Percentiles rank a stretch among this genome's conserved stretches.
These are phyloP conservation scores for Microcyclosporella mali DNA, from an alignment of 2,329 filamentous ascomycete species.

Conservation along the genomic window DNA sequence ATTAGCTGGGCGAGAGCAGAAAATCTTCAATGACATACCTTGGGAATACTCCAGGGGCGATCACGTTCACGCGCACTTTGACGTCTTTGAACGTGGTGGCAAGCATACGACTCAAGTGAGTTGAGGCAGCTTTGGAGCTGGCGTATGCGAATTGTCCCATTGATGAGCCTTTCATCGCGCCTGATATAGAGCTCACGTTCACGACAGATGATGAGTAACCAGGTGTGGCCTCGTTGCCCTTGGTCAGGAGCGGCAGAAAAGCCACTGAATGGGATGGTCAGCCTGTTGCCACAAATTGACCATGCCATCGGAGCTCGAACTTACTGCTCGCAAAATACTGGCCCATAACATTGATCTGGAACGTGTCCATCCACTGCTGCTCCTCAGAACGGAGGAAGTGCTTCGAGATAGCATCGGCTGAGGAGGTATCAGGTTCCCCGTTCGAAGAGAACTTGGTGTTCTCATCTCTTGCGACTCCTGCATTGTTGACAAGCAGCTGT, in stretches of 20 bases:
- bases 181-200: slow-evolving; percentile 49
- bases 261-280: slow-evolving; percentile 31
- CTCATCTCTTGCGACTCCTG: slow-evolving; percentile 48
- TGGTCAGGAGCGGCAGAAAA: slow-evolving; percentile 49
- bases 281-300: not conserved
- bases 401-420: slow-evolving; percentile 44
- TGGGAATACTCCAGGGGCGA: slow-evolving; percentile 42
- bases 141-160: slow-evolving; percentile 50
- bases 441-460: slow-evolving; percentile 44
- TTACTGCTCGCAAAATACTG: slow-evolving; percentile 47
- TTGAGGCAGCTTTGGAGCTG: slow-evolving; percentile 45
- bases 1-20: no score
- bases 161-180: slow-evolving; percentile 50
- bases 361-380: slow-evolving; percentile 45
- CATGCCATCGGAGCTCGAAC: not conserved
- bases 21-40: slow-evolving; percentile 1
- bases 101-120: slow-evolving; percentile 42
- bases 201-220: slow-evolving; percentile 48
- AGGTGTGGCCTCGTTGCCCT: slow-evolving; percentile 41
- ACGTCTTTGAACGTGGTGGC: slow-evolving; percentile 40
- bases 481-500: slow-evolving; percentile 51
- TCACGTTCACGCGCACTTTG: slow-evolving; percentile 40
- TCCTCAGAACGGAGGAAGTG: slow-evolving; percentile 46
- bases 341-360: slow-evolving; percentile 47
- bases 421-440: slow-evolving; percentile 45